These are phyloP conservation scores for Calonectria crousiana DNA, from an alignment of 2,329 filamentous ascomycete genomes.

Conservation along the genomic window DNA sequence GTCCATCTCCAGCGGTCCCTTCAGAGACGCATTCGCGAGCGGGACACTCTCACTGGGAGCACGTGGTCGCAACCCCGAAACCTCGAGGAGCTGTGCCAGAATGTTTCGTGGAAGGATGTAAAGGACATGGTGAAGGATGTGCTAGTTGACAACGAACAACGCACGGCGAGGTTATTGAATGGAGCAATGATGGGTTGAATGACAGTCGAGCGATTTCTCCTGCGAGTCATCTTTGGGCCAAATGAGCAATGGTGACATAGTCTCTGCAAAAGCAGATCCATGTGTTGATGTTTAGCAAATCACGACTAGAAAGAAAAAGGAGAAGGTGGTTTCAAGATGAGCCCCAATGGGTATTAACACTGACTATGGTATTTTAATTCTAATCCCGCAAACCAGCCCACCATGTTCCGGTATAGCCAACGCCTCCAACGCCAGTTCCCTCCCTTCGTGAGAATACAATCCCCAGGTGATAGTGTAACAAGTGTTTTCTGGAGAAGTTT, in stretches of 20 bases:
- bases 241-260: neutral
- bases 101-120: slow-evolving; percentile 51
- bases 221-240: neutral
- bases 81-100: slow-evolving; percentile 50
- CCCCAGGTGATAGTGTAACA: neutral
- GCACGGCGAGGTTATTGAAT: slow-evolving; percentile 36
- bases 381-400: slow-evolving; percentile 27
- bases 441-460: slow-evolving; percentile 1
- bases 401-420: slow-evolving; percentile 20
- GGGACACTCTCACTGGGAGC: neutral
- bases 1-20: slow-evolving; percentile 50
- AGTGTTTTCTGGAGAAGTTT: neutral
- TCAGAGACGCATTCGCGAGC: slow-evolving; percentile 39
- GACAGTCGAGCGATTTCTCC: neutral
- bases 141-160: slow-evolving; percentile 42
- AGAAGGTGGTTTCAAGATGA: neutral
- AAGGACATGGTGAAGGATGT: slow-evolving; percentile 47
- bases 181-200: neutral
- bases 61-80: slow-evolving; percentile 36
- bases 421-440: slow-evolving; percentile 34
- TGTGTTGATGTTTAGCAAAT: neutral
- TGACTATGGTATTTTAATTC: slow-evolving; percentile 34
- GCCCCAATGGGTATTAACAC: slow-evolving; percentile 11
- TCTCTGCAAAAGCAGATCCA: neutral
- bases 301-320: neutral